phyloP scores from a whole-genome alignment of 179 eudicot genomes.

The Corrigiola litoralis region DNA sequence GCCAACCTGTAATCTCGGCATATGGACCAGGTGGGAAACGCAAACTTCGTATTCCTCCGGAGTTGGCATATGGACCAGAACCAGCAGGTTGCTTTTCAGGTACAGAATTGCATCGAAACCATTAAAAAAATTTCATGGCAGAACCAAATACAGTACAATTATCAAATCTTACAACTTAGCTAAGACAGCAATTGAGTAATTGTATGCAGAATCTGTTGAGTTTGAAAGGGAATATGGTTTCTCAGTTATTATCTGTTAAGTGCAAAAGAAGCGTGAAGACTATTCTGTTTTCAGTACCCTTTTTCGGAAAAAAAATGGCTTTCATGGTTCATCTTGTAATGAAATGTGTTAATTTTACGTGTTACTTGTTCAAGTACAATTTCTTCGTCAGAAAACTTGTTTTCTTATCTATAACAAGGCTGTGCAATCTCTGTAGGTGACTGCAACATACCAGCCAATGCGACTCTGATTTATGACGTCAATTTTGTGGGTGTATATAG shows the following conservation, averaged over 20 bases:
- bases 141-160: too few species aligned
- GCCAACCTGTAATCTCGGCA: neutral
- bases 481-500: conserved; percentile 56
- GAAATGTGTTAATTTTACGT: too few species aligned
- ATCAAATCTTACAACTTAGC: neutral
- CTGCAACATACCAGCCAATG: conserved; percentile 90
- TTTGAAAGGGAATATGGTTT: too few species aligned
- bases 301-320: too few species aligned
- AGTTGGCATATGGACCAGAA: conserved; percentile 88
- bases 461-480: conserved; percentile 74
- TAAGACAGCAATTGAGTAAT: too few species aligned
- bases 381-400: neutral
- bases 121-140: too few species aligned
- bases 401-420: neutral
- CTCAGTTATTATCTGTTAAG: too few species aligned
- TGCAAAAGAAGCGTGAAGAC: too few species aligned
- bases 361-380: neutral
- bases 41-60: conserved; percentile 80
- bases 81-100: conserved; percentile 98
- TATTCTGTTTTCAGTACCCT: too few species aligned
- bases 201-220: too few species aligned
- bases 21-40: conserved; percentile 67
- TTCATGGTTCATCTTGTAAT: neutral
- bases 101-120: too few species aligned
- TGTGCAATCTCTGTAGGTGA: conserved; percentile 46